Conservation (phyloP, 139 green algal species). For the Picochlorum costavermella region DNA sequence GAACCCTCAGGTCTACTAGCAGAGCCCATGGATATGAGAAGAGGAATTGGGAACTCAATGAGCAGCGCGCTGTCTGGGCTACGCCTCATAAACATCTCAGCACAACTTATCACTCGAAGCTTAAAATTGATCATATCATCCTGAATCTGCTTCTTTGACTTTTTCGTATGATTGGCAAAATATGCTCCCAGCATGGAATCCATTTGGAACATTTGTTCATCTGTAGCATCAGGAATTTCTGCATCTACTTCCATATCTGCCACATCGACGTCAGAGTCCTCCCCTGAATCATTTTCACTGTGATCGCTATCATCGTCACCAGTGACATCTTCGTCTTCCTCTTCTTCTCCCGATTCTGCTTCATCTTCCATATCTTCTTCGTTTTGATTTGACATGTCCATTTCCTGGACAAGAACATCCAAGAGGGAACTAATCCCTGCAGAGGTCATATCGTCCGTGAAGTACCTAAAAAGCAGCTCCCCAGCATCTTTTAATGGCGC, state of each 20-base stretch:
- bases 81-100: constrained; percentile 59
- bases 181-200: constrained; percentile 58
- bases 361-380: constrained; percentile 23
- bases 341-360: constrained; percentile 16
- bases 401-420: constrained; percentile 35
- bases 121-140: constrained; percentile 53
- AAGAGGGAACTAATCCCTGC: constrained; percentile 53
- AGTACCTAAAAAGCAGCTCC: constrained; percentile 51
- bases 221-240: constrained; percentile 21
- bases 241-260: constrained; percentile 4
- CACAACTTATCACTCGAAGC: constrained; percentile 50
- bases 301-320: constrained; percentile 24
- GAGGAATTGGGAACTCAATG: constrained; percentile 26
- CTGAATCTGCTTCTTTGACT: constrained; percentile 24
- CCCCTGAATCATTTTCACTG: constrained; percentile 10
- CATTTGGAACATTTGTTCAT: constrained; percentile 68
- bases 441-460: constrained; percentile 29
- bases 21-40: constrained; percentile 37
- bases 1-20: constrained; percentile 20
- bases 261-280: constrained; percentile 18
- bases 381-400: constrained; percentile 2
- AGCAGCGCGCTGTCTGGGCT: constrained; percentile 42
- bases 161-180: constrained; percentile 28
- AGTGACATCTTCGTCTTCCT: constrained; percentile 18
- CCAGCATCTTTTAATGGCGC: constrained; percentile 54